Evolutionary conservation across 495 filamentous ascomycete genomes (phyloP).

Genomic region (Trichoderma parareesei): DNA sequence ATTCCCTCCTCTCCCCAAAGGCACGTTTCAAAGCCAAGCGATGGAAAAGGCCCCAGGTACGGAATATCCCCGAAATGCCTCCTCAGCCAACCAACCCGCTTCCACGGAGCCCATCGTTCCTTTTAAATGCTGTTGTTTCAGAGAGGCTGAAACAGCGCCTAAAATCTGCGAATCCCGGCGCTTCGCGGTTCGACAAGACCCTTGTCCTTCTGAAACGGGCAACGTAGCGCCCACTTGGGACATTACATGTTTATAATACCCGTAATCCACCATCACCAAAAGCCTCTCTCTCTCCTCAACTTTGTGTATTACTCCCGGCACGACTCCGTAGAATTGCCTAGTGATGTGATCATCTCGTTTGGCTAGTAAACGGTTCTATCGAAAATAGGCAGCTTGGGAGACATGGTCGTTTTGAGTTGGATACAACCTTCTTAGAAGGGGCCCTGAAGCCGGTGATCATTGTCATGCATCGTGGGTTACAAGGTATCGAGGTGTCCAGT

Average conservation of each 20-base stretch:
- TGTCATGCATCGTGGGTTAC: not conserved
- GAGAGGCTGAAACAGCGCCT: not conserved
- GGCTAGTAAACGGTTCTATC: too few species aligned
- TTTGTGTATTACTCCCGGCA: not conserved
- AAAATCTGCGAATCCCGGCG: not conserved
- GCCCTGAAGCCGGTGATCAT: not conserved
- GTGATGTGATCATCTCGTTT: not conserved
- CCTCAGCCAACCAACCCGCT: constrained; percentile 4
- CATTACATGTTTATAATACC: not conserved
- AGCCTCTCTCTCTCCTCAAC: not conserved
- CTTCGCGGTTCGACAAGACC: not conserved
- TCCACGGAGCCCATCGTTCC: too few species aligned
- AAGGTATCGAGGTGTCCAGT: too few species aligned
- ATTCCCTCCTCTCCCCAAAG: not conserved
- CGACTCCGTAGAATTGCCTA: too few species aligned
- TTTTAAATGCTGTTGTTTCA: not conserved
- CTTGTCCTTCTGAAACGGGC: not conserved
- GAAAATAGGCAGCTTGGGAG: not conserved
- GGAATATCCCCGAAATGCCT: too few species aligned
- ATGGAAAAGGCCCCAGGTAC: not conserved
- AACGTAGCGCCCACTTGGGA: constrained; percentile 6
- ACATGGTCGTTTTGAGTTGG: not conserved
- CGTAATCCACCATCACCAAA: too few species aligned
- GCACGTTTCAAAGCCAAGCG: not conserved
- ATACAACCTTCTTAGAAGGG: not conserved